Base-by-base conservation (phyloP, 2,329 filamentous ascomycete genomes). In the Arthrobotrys megalospora region DNA sequence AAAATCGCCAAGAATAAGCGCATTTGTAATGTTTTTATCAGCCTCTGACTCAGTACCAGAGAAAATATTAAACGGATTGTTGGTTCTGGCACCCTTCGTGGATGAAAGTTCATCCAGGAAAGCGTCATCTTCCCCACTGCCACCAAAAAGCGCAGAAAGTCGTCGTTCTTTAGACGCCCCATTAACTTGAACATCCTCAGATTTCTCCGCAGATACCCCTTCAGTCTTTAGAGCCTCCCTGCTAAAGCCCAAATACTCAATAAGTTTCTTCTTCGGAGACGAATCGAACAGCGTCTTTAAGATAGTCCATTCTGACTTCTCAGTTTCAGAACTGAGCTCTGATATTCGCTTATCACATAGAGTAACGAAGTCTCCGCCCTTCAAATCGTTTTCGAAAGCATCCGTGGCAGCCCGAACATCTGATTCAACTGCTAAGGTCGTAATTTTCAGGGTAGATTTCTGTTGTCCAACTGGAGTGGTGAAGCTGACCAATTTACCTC, bases 251-350 rank as follows among this genome's bases (percentile, higher is more conserved):
- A 99, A 89, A 83, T 96, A 94, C 81, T 96, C 92, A 21, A 96
- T 89, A 72, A 99, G 91, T 83, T 93, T 91, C 83, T 92, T 91
- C 48, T 94, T 90, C n/a, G 94, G 92, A 82, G 95, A 94, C 34
- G 92, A 90, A 2, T 93, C 91, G 60, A 95, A 91, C 78, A 99
- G 85, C 1, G 94, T 96, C 84, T 96, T 91, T 84, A 99, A 93
- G 43, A 98, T 93, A 80, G 92, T 92, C 96, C 96, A 99, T 84
- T 98, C 95, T 3, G 93, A 92, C 86, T 94, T 97, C 84, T 98
- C 96, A 80, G 97, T 93, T 0, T 97, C 94, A 0, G 90, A 93
- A 82, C 90, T 90, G 16, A 94, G 91, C 79, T 90, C 86, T 28
- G 90, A 87, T 79, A 94, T 91, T 83, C 95, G 92, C 21, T 90